Evolutionary conservation across 148 eudicot species (phyloP).

Genomic region (Limonium bicolor): DNA sequence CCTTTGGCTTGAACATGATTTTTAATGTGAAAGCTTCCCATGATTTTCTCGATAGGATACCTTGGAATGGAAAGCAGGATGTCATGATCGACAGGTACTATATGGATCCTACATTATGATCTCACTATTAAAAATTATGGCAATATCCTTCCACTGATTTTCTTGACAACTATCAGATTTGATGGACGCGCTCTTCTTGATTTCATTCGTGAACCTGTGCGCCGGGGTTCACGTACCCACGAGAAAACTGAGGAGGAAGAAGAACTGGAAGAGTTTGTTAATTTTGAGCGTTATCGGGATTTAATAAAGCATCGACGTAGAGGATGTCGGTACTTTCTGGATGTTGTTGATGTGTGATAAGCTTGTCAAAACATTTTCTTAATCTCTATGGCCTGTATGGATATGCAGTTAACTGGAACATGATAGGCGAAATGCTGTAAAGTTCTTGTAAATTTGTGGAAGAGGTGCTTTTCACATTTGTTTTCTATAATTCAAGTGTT

Average conservation of each 20-base stretch:
- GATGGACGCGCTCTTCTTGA: conserved; percentile 99
- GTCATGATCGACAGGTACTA: conserved; percentile 78
- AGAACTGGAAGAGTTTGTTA: conserved; percentile 97
- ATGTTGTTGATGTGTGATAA: conserved; percentile 27
- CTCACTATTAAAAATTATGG: background rate
- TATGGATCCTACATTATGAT: background rate
- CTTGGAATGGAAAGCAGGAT: conserved; percentile 97
- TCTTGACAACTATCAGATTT: conserved; percentile 50
- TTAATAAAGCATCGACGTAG: conserved; percentile 99
- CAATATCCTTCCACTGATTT: background rate
- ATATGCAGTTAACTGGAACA: too few species aligned
- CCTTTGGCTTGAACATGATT: too few species aligned
- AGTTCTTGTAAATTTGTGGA: too few species aligned
- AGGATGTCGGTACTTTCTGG: conserved; percentile 99
- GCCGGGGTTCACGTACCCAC: conserved; percentile 44
- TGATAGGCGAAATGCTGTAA: too few species aligned
- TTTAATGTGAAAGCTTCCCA: background rate
- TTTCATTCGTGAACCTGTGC: conserved; percentile 79
- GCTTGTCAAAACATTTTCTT: conserved; percentile 10
- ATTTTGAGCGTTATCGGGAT: conserved; percentile 99
- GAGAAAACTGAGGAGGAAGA: conserved; percentile 93
- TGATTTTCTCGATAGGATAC: conserved; percentile 47
- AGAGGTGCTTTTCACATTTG: too few species aligned
- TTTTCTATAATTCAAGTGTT: conserved; percentile 22
- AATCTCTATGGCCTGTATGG: background rate